phyloP scores from a whole-genome alignment of 192 early-diverging fungal genomes.

The Coemansia aciculifera region DNA sequence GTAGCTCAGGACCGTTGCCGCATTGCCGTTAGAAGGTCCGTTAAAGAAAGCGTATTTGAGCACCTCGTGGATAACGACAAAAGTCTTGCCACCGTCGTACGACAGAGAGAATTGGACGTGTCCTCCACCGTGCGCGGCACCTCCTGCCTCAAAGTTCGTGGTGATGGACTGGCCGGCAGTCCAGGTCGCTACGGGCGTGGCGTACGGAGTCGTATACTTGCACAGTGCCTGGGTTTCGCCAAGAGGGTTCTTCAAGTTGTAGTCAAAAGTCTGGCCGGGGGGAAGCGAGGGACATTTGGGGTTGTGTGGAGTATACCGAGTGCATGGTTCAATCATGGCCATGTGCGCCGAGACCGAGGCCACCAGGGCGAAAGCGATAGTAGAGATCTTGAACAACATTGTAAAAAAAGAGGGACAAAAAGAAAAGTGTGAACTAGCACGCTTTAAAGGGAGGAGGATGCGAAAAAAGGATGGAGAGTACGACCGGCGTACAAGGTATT shows the following conservation, averaged over 20 bases:
- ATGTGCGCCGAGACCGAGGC: constrained; percentile 52
- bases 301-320: constrained; percentile 29
- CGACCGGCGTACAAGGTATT: constrained; percentile 18
- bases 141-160: constrained; percentile 43
- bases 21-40: constrained; percentile 17
- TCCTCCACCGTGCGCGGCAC: constrained; percentile 56
- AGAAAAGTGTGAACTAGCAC: not conserved
- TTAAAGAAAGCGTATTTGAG: constrained; percentile 52
- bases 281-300: constrained; percentile 39
- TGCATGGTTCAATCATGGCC: constrained; percentile 45
- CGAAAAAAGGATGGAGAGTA: constrained; percentile 9
- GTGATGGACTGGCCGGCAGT: constrained; percentile 53
- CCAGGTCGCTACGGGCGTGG: constrained; percentile 33
- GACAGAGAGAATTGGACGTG: constrained; percentile 64
- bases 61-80: constrained; percentile 56
- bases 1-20: constrained; percentile 16
- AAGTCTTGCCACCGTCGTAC: constrained; percentile 58
- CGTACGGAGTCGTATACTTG: constrained; percentile 42
- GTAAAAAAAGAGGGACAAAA: constrained; percentile 1
- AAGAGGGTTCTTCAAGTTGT: constrained; percentile 50
- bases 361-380: constrained; percentile 25
- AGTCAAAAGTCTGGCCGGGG: constrained; percentile 40
- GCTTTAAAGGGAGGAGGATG: not conserved
- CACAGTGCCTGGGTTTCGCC: constrained; percentile 28
- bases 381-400: constrained; percentile 26